Conservation (phyloP, 495 filamentous ascomycete species). For the Aspergillus indologenus region DNA sequence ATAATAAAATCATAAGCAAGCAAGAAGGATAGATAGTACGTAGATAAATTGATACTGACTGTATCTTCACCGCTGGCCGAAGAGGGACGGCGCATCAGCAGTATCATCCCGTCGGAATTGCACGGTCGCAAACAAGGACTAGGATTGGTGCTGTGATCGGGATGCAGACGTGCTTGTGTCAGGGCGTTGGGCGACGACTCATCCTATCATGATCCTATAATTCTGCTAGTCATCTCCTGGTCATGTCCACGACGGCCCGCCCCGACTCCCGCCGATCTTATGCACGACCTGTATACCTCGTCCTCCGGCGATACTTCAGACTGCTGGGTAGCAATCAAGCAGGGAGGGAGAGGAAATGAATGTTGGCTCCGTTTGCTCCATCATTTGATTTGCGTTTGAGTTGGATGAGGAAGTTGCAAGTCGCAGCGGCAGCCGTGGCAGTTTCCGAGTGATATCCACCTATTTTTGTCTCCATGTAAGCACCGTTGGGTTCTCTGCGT, state of each 20-base stretch:
- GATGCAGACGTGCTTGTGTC: constrained; percentile 24
- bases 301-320: constrained; percentile 18
- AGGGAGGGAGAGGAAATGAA: neutral
- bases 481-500: neutral
- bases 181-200: constrained; percentile 23
- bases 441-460: neutral
- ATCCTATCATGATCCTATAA: constrained; percentile 11
- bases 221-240: constrained; percentile 23
- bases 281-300: constrained; percentile 33
- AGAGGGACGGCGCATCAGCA: neutral
- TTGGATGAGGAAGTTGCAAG: neutral
- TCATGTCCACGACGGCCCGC: constrained; percentile 44
- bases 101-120: constrained; percentile 6
- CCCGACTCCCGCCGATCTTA: constrained; percentile 49
- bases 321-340: neutral
- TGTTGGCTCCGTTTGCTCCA: neutral
- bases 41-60: neutral
- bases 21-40: neutral
- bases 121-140: constrained; percentile 17
- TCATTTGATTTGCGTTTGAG: neutral
- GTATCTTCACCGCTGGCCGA: neutral
- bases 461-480: neutral
- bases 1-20: too few relatives aligned
- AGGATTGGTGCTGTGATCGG: constrained; percentile 9
- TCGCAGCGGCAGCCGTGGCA: neutral